These are phyloP conservation scores for Tetradesmus obliquus DNA, from an alignment of 139 green algal genomes.

Conservation along the genomic window DNA sequence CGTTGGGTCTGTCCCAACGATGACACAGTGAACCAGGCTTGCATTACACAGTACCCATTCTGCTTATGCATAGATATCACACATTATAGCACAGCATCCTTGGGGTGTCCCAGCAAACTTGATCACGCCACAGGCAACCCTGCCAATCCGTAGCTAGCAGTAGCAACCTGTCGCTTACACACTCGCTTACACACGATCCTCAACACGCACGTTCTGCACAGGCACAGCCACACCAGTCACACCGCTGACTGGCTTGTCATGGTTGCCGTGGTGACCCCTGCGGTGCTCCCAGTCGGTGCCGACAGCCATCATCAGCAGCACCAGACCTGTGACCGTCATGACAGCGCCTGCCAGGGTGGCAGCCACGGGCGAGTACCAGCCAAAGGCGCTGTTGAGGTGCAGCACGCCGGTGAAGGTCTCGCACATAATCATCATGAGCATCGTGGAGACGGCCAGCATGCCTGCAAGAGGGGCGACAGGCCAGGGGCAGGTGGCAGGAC, in stretches of 20 bases:
- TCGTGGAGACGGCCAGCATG: conserved; percentile 15
- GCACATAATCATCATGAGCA: conserved; percentile 42
- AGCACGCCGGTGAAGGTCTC: conserved; percentile 28
- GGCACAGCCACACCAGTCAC: neutral
- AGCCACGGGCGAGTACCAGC: neutral
- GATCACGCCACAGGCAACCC: neutral
- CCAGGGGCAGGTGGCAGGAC: too few species aligned
- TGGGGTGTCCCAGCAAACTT: neutral
- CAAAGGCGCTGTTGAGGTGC: neutral
- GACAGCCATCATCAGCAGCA: conserved; percentile 27
- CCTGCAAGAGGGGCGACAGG: neutral
- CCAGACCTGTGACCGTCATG: conserved; percentile 2
- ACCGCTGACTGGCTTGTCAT: neutral
- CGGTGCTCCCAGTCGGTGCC: conserved; percentile 40
- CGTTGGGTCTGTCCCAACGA: too few species aligned
- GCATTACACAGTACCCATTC: too few species aligned
- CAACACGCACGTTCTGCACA: conserved; percentile 16
- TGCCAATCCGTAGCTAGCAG: neutral
- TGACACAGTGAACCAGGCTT: too few species aligned
- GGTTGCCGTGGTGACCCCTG: neutral
- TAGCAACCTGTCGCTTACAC: neutral
- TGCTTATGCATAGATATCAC: too few species aligned
- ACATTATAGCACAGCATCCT: too few species aligned
- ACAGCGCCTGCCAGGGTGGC: conserved; percentile 18
- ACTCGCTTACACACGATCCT: conserved; percentile 10